A percentile compares a stretch with the other conserved stretches of the same genome.
Conservation (phyloP, 352 stramenopile genomes). For the Phytopythium ostracodes region DNA sequence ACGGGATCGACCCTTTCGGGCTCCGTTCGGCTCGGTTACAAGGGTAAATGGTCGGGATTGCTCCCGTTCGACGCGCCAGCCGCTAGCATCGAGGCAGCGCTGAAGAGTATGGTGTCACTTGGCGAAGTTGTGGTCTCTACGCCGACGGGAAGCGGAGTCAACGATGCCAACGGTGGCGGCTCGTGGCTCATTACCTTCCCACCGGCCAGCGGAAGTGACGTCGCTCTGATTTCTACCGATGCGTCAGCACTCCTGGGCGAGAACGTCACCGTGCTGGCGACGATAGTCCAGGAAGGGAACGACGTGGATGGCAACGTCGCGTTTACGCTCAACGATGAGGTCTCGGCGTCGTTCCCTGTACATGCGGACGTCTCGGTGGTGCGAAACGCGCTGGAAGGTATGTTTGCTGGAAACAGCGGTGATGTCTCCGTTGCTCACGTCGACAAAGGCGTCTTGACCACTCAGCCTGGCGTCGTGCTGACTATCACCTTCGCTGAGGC, state of each 20-base stretch:
- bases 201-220: constrained; percentile 19
- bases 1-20: constrained; percentile 29
- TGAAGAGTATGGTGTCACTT: constrained; percentile 20
- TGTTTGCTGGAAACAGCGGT: not conserved
- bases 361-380: not conserved
- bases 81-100: constrained; percentile 22
- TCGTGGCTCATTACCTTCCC: constrained; percentile 49
- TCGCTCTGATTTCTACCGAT: constrained; percentile 19
- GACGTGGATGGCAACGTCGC: constrained; percentile 22
- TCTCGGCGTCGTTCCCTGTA: not conserved
- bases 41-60: constrained; percentile 18
- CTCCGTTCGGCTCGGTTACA: constrained; percentile 27
- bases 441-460: not conserved
- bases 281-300: constrained; percentile 26
- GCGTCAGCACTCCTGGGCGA: constrained; percentile 20
- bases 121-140: constrained; percentile 22
- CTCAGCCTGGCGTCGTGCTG: constrained; percentile 19
- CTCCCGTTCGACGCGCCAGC: constrained; percentile 24
- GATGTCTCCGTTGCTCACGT: not conserved
- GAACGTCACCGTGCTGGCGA: constrained; percentile 10
- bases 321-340: constrained; percentile 4
- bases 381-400: not conserved
- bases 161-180: constrained; percentile 24
- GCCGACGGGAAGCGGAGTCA: not conserved
- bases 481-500: constrained; percentile 20